phyloP scores from a whole-genome alignment of 108 stramenopile species.

The Chaetoceros tenuissimus region DNA sequence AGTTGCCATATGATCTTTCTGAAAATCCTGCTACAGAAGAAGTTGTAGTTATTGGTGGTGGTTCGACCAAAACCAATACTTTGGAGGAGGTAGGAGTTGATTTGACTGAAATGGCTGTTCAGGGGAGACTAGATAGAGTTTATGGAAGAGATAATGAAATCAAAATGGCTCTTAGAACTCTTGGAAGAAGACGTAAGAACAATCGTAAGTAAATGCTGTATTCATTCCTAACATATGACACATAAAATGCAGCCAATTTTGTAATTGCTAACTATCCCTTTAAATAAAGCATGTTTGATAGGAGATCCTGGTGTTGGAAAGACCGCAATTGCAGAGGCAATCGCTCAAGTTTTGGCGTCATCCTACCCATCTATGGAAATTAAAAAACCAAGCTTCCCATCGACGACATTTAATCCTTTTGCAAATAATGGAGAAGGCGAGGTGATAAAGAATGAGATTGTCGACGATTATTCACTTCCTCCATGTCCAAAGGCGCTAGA shows the following conservation, averaged over 20 bases:
- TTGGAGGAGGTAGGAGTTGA: slow-evolving; percentile 63
- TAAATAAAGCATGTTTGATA: neutral
- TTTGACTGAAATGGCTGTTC: slow-evolving; percentile 59
- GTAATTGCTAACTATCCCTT: neutral
- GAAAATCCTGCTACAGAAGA: slow-evolving; percentile 38
- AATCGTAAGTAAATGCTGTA: no score
- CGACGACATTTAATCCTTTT: slow-evolving; percentile 25
- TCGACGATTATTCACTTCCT: slow-evolving; percentile 44
- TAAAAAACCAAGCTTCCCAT: slow-evolving; percentile 11
- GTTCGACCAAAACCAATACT: slow-evolving; percentile 38
- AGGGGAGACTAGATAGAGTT: slow-evolving; percentile 57
- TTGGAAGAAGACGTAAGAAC: slow-evolving; percentile 79
- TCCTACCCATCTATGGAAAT: slow-evolving; percentile 9
- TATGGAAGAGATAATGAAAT: slow-evolving; percentile 78
- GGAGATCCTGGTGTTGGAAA: slow-evolving; percentile 66
- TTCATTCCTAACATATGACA: neutral
- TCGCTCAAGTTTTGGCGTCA: slow-evolving; percentile 67
- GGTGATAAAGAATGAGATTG: slow-evolving; percentile 23
- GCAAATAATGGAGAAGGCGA: slow-evolving; percentile 15
- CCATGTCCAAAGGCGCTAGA: slow-evolving; percentile 51
- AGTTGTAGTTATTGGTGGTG: slow-evolving; percentile 39
- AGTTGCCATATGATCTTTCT: slow-evolving; percentile 12
- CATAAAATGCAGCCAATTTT: neutral
- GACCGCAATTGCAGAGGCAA: slow-evolving; percentile 82
- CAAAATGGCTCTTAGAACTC: slow-evolving; percentile 49